phyloP scores from a whole-genome alignment of 495 filamentous ascomycete species.

The Penicillium alfredii region DNA sequence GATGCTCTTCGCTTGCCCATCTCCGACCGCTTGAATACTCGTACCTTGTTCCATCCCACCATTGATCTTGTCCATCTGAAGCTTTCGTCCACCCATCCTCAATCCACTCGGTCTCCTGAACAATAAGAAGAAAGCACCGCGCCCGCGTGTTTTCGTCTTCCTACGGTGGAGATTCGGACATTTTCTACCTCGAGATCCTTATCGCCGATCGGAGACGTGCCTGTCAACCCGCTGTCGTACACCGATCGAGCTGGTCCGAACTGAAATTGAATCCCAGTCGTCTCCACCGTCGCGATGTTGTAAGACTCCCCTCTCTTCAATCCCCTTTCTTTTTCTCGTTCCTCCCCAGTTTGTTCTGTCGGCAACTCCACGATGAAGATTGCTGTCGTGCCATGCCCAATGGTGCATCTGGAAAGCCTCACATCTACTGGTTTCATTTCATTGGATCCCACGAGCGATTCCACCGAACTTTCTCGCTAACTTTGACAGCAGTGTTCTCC shows the following conservation, averaged over 20 bases:
- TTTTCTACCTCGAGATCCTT: background rate
- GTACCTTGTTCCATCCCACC: too few relatives aligned
- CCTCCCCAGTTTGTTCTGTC: slow-evolving; percentile 1
- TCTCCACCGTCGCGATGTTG: slow-evolving; percentile 30
- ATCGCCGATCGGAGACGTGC: background rate
- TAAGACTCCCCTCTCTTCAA: slow-evolving; percentile 17
- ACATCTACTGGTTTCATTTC: too few relatives aligned
- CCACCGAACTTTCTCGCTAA: too few relatives aligned
- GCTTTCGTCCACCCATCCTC: too few relatives aligned
- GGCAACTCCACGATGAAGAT: background rate
- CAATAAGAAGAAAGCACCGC: too few relatives aligned
- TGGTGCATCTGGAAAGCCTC: too few relatives aligned
- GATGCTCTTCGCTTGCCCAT: background rate
- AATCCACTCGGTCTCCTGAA: too few relatives aligned
- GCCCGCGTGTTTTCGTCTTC: background rate
- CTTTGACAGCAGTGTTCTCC: slow-evolving; percentile 56
- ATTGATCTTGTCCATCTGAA: too few relatives aligned
- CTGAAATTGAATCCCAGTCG: background rate
- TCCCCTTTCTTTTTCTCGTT: background rate
- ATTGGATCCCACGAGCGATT: too few relatives aligned
- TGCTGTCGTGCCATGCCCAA: too few relatives aligned
- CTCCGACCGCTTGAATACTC: background rate
- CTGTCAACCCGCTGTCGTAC: background rate
- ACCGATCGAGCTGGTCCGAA: background rate
- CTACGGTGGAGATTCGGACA: background rate